Percentiles rank a stretch among this genome's conserved stretches.
Evolutionary conservation across 768 basidiomycete species (phyloP).

Genomic region (Phaffia tasmanica): DNA sequence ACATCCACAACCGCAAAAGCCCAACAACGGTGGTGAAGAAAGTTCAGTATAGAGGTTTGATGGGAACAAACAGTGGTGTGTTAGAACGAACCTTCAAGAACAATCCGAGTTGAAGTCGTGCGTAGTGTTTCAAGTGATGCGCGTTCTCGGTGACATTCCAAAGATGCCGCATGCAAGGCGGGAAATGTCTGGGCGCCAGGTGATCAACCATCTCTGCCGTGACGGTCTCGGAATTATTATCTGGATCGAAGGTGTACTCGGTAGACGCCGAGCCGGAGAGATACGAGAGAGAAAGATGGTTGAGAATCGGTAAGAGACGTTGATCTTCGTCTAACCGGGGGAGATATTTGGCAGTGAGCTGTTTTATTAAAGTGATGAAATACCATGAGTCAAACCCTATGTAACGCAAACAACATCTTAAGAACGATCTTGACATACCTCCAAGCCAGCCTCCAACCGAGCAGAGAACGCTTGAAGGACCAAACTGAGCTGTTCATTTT

Average conservation of each 20-base stretch:
- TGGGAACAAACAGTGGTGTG: neutral
- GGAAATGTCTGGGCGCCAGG: slow-evolving; percentile 77
- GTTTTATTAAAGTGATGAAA: neutral
- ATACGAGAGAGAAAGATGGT: slow-evolving; percentile 88
- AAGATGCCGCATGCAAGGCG: slow-evolving; percentile 84
- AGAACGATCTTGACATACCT: slow-evolving; percentile 45
- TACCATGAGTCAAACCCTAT: neutral
- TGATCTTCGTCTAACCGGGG: slow-evolving; percentile 91
- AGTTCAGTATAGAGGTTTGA: neutral
- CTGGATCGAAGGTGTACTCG: slow-evolving; percentile 55
- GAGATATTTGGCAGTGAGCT: slow-evolving; percentile 75
- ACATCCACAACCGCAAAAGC: neutral
- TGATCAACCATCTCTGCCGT: slow-evolving; percentile 92
- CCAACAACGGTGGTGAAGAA: neutral
- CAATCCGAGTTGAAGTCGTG: slow-evolving; percentile 76
- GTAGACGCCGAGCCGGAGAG: slow-evolving; percentile 66
- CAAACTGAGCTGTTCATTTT: slow-evolving; percentile 64
- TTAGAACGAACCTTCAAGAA: slow-evolving; percentile 72
- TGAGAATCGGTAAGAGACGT: slow-evolving; percentile 73
- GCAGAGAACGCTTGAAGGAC: slow-evolving; percentile 75
- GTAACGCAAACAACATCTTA: neutral
- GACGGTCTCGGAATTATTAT: slow-evolving; percentile 53
- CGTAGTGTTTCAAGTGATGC: slow-evolving; percentile 84
- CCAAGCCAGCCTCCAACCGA: slow-evolving; percentile 59
- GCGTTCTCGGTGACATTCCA: slow-evolving; percentile 67